Evolutionary conservation across 2,329 filamentous ascomycete species (phyloP), one percentile per base, ranked within the genome.

Genomic region (Colletotrichum liaoningense): DNA sequence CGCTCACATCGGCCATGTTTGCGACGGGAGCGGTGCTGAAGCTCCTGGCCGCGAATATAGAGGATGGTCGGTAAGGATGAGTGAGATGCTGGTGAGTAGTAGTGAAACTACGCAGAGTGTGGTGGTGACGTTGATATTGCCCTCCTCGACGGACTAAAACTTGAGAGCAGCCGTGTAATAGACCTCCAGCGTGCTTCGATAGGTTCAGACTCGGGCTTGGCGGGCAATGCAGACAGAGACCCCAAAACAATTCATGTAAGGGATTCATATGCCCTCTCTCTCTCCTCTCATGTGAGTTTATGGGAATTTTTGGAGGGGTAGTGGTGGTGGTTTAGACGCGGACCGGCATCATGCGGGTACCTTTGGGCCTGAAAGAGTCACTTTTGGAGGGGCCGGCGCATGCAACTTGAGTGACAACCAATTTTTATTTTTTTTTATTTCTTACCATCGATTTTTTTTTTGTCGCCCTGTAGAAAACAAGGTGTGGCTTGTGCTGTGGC

Each of bases 1-100:
- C 67, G 24, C 30, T n/a, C 54, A n/a, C 33, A 35, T 79, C 75
- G 26, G 74, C 62, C 76, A 78, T 78, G 28, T 38, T 72, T 55
- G 70, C 49, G 55, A 46, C 4, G 33, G 54, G 2, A 38, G 46
- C 56, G 60, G 62, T 72, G 68, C 68, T 72, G 22, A 67, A 26
- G n/a, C 35, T 28, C 49, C 67, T 67, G 26, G 26, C n/a, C 19
- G 63, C 56, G 62, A 4, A 14, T 46, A 24, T 24, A n/a, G 28
- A 24, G 5, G 46, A 26, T 6, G n/a, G 3, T 14, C 7, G 33
- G 58, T n/a, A 35, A 22, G 46, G 33, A 54, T 38, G 33, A 30
- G 60, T 24, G 19, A 65, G 33, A 11, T 8, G 33, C 22, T 52
- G 63, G 28, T 38, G 70, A 70, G 42, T 65, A 70, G 26, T 65